Conservation (phyloP, 2,329 filamentous ascomycete species). For the Purpureocillium takamizusanense region DNA sequence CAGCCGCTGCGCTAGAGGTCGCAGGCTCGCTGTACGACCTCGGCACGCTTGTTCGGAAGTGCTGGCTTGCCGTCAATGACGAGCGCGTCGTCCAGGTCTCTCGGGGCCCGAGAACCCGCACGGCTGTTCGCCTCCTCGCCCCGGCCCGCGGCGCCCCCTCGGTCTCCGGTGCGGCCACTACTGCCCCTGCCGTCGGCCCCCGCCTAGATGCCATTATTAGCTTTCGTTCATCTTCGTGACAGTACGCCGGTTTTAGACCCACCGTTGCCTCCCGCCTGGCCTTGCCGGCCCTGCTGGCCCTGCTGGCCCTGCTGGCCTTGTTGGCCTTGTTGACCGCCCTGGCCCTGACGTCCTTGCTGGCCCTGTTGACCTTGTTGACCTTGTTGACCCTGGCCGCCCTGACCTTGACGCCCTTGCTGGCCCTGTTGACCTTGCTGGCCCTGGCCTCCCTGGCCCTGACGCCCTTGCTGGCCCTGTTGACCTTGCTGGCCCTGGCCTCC, state of each 20-base stretch:
- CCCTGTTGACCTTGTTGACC: too few species aligned
- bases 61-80: conserved; percentile 29
- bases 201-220: conserved; percentile 1
- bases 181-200: conserved; percentile 1
- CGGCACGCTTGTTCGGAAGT: conserved; percentile 42
- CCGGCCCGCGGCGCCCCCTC: conserved; percentile 11
- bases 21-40: conserved; percentile 52
- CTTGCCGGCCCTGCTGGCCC: neutral
- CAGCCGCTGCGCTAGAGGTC: conserved; percentile 56
- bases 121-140: conserved; percentile 28
- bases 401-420: too few species aligned
- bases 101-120: too few species aligned
- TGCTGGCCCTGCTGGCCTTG: neutral
- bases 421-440: too few species aligned
- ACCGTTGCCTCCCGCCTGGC: conserved; percentile 3
- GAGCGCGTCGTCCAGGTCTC: too few species aligned
- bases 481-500: conserved; percentile 1
- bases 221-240: neutral
- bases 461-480: neutral
- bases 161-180: conserved; percentile 3
- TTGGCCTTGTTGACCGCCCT: neutral
- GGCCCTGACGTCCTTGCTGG: neutral
- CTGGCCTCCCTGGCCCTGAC: conserved; percentile 2
- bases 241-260: neutral
- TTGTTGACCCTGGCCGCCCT: too few species aligned